Evolutionary conservation across 2,329 filamentous ascomycete genomes (phyloP), one percentile per base, ranked within the genome.

Genomic region (Thyridium curvatum): DNA sequence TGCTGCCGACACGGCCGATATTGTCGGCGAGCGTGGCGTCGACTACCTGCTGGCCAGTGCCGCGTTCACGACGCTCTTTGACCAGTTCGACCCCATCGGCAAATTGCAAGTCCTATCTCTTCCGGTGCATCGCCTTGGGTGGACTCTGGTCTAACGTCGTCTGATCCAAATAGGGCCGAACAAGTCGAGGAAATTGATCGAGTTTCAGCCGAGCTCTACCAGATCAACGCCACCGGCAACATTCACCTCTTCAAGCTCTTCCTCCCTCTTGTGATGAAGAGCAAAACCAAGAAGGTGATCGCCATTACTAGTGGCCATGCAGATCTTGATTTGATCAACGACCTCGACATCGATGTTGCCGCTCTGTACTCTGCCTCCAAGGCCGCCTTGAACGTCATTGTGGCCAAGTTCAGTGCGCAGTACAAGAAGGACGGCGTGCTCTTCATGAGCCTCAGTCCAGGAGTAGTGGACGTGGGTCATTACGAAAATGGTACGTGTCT

Each of bases 31-130:
- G 43, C 3, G 45, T 50, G 14, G 44, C 49, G 10, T 78, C 6
- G 74, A 78, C 51, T 71, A 71, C 42, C 50, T 79, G 6, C 69
- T 78, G 18, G 66, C 64, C 37, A 79, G 78, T 37, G 74, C 60
- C 1, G 73, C 51, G 3, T 47, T 56, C 4, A 42, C 66, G 12
- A 45, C 58, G 2, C 13, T 46, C 0, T 54, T 47, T 17, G 58
- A 59, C 18, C 48, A 43, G 4, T 55, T 44, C 38, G 52, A 52
- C 12, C 38, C 52, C 2, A 53, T 74, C n/a, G 54, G 58, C 12
- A 54, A 50, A 8, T 42, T 66, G 67, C 69, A 54, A 39, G 65
- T 38, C 12, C n/a, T n/a, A n/a, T n/a, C n/a, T n/a, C n/a, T n/a
- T n/a, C n/a, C n/a, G n/a, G n/a, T n/a, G n/a, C n/a, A n/a, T n/a